Conservation (phyloP, 1,284 basidiomycete species). For the Erythrobasidium hasegawianum region DNA sequence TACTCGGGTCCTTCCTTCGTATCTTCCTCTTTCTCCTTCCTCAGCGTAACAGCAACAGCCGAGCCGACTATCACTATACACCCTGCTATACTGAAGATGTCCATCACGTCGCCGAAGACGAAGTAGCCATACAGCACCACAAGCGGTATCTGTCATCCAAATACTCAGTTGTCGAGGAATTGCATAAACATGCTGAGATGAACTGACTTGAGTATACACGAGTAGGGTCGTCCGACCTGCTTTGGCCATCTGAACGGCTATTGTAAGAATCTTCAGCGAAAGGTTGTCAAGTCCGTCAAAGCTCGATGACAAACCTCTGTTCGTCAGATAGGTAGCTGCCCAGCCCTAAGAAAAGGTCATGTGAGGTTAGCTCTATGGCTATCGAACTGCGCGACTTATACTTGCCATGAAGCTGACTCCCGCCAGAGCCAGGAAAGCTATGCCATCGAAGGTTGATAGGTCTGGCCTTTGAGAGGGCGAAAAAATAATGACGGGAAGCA, state of each 20-base stretch:
- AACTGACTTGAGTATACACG: constrained; percentile 10
- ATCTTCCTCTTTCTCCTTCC: background rate
- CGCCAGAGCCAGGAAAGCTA: background rate
- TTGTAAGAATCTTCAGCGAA: too few relatives aligned
- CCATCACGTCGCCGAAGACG: constrained; percentile 4
- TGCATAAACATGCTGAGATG: background rate
- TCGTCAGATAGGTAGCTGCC: constrained; percentile 2
- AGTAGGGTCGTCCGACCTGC: constrained; percentile 5
- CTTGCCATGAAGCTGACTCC: constrained; percentile 1
- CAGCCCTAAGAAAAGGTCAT: background rate
- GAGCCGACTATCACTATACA: background rate
- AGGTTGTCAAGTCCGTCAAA: too few relatives aligned
- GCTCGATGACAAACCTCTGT: constrained; percentile 3
- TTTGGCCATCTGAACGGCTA: constrained; percentile 8
- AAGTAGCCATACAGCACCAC: constrained; percentile 8
- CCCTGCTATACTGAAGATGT: constrained; percentile 1
- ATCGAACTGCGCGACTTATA: background rate
- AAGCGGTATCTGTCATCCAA: constrained; percentile 2
- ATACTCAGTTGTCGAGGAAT: background rate
- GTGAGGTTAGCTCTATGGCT: background rate
- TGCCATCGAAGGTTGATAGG: background rate
- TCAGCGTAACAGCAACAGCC: background rate
- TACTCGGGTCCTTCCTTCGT: background rate
- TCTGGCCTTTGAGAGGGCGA: background rate
- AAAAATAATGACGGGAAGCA: background rate